Evolutionary conservation across 768 basidiomycete genomes (phyloP).

Genomic region (Amanita brunnescens): DNA sequence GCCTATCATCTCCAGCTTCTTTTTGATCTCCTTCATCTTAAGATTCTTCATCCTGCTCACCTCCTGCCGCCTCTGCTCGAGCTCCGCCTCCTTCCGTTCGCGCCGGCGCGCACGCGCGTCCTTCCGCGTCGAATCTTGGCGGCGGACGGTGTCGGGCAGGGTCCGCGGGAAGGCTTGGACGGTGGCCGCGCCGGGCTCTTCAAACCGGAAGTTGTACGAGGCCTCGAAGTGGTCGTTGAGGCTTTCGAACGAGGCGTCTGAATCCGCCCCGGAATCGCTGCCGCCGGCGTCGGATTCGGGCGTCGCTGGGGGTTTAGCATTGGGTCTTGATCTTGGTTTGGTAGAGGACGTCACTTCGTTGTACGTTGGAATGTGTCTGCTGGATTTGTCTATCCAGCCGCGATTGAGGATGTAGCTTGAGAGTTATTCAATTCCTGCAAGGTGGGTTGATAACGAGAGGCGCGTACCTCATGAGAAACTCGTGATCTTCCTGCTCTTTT

Average conservation of each 20-base stretch:
- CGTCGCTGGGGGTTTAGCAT: slow-evolving; percentile 17
- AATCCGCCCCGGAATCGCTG: slow-evolving; percentile 34
- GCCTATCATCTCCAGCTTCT: slow-evolving; percentile 66
- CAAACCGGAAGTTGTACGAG: slow-evolving; percentile 97
- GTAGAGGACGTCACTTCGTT: slow-evolving; percentile 57
- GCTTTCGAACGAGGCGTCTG: slow-evolving; percentile 62
- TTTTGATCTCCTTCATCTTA: slow-evolving; percentile 76
- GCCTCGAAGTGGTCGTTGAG: slow-evolving; percentile 87
- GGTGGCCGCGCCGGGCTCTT: slow-evolving; percentile 70
- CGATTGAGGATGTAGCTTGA: slow-evolving; percentile 94
- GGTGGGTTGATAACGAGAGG: no score
- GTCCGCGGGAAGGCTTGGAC: slow-evolving; percentile 66
- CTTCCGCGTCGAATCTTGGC: slow-evolving; percentile 72
- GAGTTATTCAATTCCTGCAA: slow-evolving; percentile 1
- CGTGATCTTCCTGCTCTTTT: slow-evolving; percentile 66
- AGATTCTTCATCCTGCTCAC: slow-evolving; percentile 72
- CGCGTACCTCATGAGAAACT: slow-evolving; percentile 79
- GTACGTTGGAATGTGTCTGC: slow-evolving; percentile 75
- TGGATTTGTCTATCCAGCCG: slow-evolving; percentile 87
- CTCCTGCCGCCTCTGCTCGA: slow-evolving; percentile 67
- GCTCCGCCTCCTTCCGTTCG: slow-evolving; percentile 72
- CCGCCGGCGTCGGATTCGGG: slow-evolving; percentile 21
- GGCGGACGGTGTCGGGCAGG: slow-evolving; percentile 52
- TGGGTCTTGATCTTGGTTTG: slow-evolving; percentile 16
- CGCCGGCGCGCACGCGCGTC: slow-evolving; percentile 75